These are phyloP conservation scores for Chytridiales sp. DNA, from an alignment of 371 early-diverging fungal genomes.

Conservation along the genomic window DNA sequence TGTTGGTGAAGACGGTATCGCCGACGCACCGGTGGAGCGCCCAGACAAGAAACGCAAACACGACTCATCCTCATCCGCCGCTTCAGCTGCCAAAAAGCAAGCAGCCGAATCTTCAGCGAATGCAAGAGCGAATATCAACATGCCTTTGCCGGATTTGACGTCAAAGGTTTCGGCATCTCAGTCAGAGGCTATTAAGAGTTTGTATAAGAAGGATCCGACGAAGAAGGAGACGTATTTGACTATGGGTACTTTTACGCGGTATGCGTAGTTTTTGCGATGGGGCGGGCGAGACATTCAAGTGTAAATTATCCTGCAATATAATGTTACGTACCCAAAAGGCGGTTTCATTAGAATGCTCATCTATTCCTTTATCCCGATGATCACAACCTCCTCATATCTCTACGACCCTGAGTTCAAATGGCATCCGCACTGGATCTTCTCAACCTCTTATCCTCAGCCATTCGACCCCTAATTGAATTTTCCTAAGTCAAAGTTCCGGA, in stretches of 20 bases:
- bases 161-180: slow-evolving; percentile 11
- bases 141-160: slow-evolving; percentile 35
- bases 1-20: slow-evolving; percentile 5
- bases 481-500: neutral
- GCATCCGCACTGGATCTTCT: neutral
- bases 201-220: slow-evolving; percentile 48
- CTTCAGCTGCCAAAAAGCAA: slow-evolving; percentile 13
- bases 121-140: slow-evolving; percentile 41
- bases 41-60: slow-evolving; percentile 31
- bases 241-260: slow-evolving; percentile 71
- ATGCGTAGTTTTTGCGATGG: slow-evolving; percentile 36
- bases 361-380: neutral
- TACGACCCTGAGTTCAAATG: neutral
- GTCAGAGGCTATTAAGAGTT: slow-evolving; percentile 58
- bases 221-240: slow-evolving; percentile 57
- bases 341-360: neutral
- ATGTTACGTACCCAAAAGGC: neutral
- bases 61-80: slow-evolving; percentile 5
- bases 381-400: neutral
- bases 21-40: slow-evolving; percentile 15
- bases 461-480: neutral
- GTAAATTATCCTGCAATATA: too few relatives aligned
- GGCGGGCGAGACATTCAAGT: too few relatives aligned
- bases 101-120: slow-evolving; percentile 4
- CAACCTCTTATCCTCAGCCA: neutral